These are phyloP conservation scores for Magnolia officinalis DNA, from an alignment of 164 flowering plant genomes.

Conservation along the genomic window DNA sequence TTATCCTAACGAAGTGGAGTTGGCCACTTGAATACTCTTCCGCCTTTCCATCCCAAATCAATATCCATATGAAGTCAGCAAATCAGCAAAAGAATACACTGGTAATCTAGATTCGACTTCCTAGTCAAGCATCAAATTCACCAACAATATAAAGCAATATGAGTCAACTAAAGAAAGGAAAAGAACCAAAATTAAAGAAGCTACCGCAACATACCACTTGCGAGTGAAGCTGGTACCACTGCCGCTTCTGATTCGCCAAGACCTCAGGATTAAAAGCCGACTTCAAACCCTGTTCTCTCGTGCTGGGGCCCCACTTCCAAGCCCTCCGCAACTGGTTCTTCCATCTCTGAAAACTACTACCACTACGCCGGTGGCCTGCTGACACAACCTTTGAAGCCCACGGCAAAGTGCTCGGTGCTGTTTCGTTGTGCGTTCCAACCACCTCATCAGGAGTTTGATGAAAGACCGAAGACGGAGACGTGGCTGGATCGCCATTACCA, in stretches of 20 bases:
- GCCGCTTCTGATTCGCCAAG: slow-evolving; percentile 90
- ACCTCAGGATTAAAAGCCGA: slow-evolving; percentile 79
- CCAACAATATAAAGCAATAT: not conserved
- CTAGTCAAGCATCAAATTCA: not conserved
- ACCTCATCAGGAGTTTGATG: not conserved
- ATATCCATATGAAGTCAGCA: not conserved
- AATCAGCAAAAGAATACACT: not conserved
- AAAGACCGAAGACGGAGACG: not conserved
- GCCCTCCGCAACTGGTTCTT: slow-evolving; percentile 73
- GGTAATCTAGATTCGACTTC: not conserved
- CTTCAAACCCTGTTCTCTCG: slow-evolving; percentile 10
- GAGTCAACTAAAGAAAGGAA: not conserved
- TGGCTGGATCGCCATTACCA: not conserved
- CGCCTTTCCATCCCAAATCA: not conserved
- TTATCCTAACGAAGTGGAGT: too few species aligned
- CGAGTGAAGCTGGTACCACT: slow-evolving; percentile 85
- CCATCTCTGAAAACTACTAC: slow-evolving; percentile 64
- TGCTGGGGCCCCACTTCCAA: slow-evolving; percentile 54
- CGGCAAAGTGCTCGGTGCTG: not conserved
- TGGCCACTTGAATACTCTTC: too few species aligned
- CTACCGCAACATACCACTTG: slow-evolving; percentile 42
- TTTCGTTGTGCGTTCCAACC: not conserved
- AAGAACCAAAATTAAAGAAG: not conserved
- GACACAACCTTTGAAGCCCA: not conserved
- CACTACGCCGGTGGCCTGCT: slow-evolving; percentile 19